Conservation (phyloP, 2,329 filamentous ascomycete species). For the Clarireedia hainanense region DNA sequence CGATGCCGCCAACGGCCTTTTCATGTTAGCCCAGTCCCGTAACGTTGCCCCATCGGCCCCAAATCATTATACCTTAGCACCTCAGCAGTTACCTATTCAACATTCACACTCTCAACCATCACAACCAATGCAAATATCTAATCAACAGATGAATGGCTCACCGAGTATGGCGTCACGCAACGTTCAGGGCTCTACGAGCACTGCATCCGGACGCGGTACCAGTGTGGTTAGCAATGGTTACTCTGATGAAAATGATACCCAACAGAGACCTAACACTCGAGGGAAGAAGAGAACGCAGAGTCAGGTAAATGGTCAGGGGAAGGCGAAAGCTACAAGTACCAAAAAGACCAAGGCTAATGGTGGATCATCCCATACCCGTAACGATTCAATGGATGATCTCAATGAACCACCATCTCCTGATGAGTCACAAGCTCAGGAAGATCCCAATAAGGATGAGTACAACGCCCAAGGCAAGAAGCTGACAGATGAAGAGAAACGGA, state of each 20-base stretch:
- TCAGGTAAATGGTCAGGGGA: conserved; percentile 66
- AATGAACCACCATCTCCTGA: conserved; percentile 25
- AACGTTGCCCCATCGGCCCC: conserved; percentile 42
- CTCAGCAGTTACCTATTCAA: not conserved
- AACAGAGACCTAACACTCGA: conserved; percentile 55
- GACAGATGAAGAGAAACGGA: conserved; percentile 98
- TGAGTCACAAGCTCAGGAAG: conserved; percentile 26
- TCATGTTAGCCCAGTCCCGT: conserved; percentile 70
- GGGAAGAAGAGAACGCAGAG: conserved; percentile 62
- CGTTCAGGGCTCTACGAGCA: conserved; percentile 31
- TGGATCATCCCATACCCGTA: conserved; percentile 27
- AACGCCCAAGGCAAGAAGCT: conserved; percentile 59
- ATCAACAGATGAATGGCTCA: not conserved
- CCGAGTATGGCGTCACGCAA: not conserved
- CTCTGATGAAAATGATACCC: conserved; percentile 56
- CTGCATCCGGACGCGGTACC: conserved; percentile 40
- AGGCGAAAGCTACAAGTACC: conserved; percentile 41
- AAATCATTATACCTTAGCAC: conserved; percentile 19
- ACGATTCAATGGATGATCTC: conserved; percentile 10
- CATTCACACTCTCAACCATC: not conserved
- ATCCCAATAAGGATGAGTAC: conserved; percentile 48
- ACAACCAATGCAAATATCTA: not conserved
- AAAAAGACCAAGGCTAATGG: conserved; percentile 66
- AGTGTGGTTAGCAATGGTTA: conserved; percentile 51
- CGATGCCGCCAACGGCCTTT: conserved; percentile 90